Base-by-base conservation (phyloP, 371 early-diverging fungal genomes). In the Syncephalastrum racemosum region DNA sequence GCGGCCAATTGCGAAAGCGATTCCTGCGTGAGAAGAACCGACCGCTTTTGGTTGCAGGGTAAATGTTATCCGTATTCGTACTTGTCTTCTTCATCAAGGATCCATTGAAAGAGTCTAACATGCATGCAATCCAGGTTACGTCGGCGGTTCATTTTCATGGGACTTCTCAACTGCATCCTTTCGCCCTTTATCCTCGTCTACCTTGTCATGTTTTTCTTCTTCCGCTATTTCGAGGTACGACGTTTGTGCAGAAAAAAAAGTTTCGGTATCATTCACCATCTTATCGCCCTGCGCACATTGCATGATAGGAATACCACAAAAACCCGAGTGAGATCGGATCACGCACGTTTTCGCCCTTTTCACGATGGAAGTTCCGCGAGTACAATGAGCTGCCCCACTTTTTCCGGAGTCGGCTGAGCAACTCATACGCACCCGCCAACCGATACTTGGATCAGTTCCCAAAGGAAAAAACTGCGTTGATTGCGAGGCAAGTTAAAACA, bases 361-460 rank as follows among this genome's bases (percentile, higher is more conserved):
- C 97, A 0, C 77, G 81, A 46, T 96, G 93, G 95, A 90, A 91
- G 67, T 90, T 98, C 63, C 86, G 97, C 47, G 96, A 97, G 71
- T 97, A 95, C 64, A 97, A 99, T 71, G 99, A 99, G 67, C 79
- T 96, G 13, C 95, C 96, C 0, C 97, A 98, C 66, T 58, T 90
- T 19, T 94, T 97, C 63, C 77, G 86, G 50, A 66, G 74, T 19
- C 86, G 99, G 4, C 72, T 97, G 23, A 84, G 84, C 52, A 61
- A 80, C 1, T 88, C 90, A 24, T 83, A 90, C 67, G 81, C 75
- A 4, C 62, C 75, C 31, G 96, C 98, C 10, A 84, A 80, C 46
- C 74, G 82, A 56, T 99, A 98, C 66, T 70, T 97, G 46, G 75
- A 85, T 43, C 95, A 95, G 69, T 97, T 97, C 61, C 94, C 96